These are phyloP conservation scores for Plasmodium gaboni DNA, from an alignment of 169 alveolate species.

Conservation along the genomic window DNA sequence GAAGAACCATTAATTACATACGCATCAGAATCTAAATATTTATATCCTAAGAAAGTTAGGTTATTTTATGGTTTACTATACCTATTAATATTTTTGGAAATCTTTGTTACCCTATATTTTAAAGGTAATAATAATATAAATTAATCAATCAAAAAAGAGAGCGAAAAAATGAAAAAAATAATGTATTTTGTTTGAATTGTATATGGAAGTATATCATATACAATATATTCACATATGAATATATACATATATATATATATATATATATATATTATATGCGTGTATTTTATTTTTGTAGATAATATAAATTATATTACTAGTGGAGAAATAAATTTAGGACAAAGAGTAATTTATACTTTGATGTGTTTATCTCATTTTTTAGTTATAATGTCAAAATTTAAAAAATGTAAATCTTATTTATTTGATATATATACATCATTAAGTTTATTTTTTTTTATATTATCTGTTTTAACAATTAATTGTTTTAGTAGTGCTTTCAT, in stretches of 20 bases:
- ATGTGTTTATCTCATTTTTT: slow-evolving; percentile 45
- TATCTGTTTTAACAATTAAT: slow-evolving; percentile 65
- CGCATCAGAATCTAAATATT: slow-evolving; percentile 63
- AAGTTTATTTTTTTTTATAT: slow-evolving; percentile 63
- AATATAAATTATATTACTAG: slow-evolving; percentile 47
- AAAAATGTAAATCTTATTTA: slow-evolving; percentile 33
- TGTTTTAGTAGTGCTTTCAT: slow-evolving; percentile 74
- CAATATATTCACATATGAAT: no score
- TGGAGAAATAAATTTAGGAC: slow-evolving; percentile 63
- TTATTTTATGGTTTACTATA: slow-evolving; percentile 37
- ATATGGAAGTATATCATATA: no score
- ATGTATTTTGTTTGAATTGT: no score
- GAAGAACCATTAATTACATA: slow-evolving; percentile 70
- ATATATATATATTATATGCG: background rate
- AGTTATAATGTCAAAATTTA: slow-evolving; percentile 33
- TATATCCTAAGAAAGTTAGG: slow-evolving; percentile 52
- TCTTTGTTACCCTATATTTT: slow-evolving; percentile 39
- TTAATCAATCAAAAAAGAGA: background rate
- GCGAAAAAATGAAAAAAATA: no score
- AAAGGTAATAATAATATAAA: slow-evolving; percentile 29
- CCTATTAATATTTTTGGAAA: slow-evolving; percentile 10
- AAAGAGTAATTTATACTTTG: slow-evolving; percentile 15
- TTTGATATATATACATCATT: slow-evolving; percentile 72
- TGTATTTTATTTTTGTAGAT: slow-evolving; percentile 28
- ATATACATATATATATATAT: background rate